Conservation (phyloP, 352 stramenopile genomes). For the Phytophthora podocarpi region DNA sequence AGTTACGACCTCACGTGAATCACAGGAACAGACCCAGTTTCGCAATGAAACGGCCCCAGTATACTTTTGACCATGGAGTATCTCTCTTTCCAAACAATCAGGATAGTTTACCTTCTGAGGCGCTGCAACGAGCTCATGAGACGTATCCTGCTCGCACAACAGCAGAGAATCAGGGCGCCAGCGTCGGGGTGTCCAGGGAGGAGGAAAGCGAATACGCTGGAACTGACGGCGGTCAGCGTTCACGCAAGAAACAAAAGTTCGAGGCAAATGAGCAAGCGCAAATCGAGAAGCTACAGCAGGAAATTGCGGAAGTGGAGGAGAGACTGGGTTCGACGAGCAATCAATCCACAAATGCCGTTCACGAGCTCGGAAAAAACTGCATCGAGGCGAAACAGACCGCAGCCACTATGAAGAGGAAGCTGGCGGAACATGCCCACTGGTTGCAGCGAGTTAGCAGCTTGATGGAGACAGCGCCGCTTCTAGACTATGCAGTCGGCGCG, state of each 20-base stretch:
- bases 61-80: slow-evolving; percentile 23
- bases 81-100: slow-evolving; percentile 17
- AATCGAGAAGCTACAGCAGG: slow-evolving; percentile 37
- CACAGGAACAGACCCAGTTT: background rate
- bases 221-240: slow-evolving; percentile 17
- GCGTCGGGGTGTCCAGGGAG: background rate
- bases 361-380: slow-evolving; percentile 24
- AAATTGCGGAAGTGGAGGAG: slow-evolving; percentile 39
- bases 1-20: background rate
- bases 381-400: slow-evolving; percentile 47
- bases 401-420: slow-evolving; percentile 45
- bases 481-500: slow-evolving; percentile 32
- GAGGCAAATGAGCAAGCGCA: slow-evolving; percentile 41
- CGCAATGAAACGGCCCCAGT: background rate
- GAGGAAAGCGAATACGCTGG: slow-evolving; percentile 17
- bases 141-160: background rate
- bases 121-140: slow-evolving; percentile 16
- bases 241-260: slow-evolving; percentile 58
- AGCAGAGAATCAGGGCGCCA: background rate
- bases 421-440: slow-evolving; percentile 59
- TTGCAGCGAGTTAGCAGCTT: slow-evolving; percentile 49
- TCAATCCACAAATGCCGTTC: background rate
- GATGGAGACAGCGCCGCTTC: slow-evolving; percentile 55
- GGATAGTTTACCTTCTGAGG: slow-evolving; percentile 15
- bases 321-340: slow-evolving; percentile 18